Conservation (phyloP, 2,329 filamentous ascomycete species). For the Neofusicoccum ribis region DNA sequence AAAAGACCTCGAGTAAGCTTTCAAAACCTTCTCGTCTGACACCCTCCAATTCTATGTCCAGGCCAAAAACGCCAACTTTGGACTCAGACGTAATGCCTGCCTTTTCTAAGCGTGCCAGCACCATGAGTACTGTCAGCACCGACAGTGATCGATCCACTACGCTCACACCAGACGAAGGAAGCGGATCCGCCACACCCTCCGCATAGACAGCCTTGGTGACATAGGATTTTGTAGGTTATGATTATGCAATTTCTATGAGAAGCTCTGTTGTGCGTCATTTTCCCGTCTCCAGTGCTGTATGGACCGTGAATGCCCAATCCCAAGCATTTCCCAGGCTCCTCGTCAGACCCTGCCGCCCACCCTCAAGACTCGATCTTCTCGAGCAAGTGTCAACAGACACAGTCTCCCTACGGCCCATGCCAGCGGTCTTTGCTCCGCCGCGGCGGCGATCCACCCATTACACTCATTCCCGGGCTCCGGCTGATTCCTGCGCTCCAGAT, state of each 20-base stretch:
- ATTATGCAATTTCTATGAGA: not conserved
- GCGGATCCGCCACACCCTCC: not conserved
- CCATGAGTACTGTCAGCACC: conserved; percentile 12
- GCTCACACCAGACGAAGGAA: conserved; percentile 17
- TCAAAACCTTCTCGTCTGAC: conserved; percentile 11
- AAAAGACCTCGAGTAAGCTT: not conserved
- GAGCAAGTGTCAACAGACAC: too few relatives aligned
- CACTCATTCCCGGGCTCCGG: not conserved
- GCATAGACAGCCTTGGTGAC: not conserved
- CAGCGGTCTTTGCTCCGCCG: not conserved
- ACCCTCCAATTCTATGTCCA: conserved; percentile 1
- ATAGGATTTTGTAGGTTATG: conserved; percentile 12
- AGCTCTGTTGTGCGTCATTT: not conserved
- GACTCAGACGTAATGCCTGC: not conserved
- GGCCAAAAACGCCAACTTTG: conserved; percentile 11
- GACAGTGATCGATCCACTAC: conserved; percentile 20
- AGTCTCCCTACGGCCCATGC: not conserved
- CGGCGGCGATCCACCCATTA: not conserved
- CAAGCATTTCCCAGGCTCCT: too few relatives aligned
- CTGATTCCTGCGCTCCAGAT: not conserved
- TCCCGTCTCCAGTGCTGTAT: too few relatives aligned
- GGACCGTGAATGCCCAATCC: too few relatives aligned
- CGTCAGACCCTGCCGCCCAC: too few relatives aligned
- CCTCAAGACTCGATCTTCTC: too few relatives aligned
- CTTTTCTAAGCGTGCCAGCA: conserved; percentile 9